Percentiles rank a stretch among this genome's conserved stretches.
Evolutionary conservation across 257 asterid genomes (phyloP).

Genomic region (Petrea volubilis): DNA sequence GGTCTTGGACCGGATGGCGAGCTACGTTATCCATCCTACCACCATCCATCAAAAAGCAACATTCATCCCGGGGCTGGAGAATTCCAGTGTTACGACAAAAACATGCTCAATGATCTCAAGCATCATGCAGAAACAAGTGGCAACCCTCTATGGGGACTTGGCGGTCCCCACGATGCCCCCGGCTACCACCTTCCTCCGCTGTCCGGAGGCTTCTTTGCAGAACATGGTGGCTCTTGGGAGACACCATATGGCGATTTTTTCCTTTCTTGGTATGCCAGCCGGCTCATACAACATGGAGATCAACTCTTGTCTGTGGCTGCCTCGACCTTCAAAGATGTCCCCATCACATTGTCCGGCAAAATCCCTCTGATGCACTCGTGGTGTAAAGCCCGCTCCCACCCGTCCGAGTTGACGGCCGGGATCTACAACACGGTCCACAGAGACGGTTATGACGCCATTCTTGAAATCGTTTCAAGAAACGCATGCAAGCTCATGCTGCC

Average conservation of each 20-base stretch:
- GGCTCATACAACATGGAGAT: conserved; percentile 65
- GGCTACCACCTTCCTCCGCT: conserved; percentile 44
- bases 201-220: conserved; percentile 59
- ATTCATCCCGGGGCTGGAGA: conserved; percentile 63
- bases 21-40: conserved; percentile 82
- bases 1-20: conserved; percentile 96
- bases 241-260: conserved; percentile 76
- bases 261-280: conserved; percentile 76
- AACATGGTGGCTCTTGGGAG: conserved; percentile 82
- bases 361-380: conserved; percentile 56
- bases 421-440: conserved; percentile 61
- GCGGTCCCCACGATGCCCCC: conserved; percentile 84
- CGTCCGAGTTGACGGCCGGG: conserved; percentile 74
- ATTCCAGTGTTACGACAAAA: conserved; percentile 79
- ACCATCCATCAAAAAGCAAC: conserved; percentile 24
- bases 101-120: conserved; percentile 64
- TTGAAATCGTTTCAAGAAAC: conserved; percentile 52
- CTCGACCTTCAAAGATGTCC: conserved; percentile 49
- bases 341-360: conserved; percentile 55
- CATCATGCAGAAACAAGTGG: conserved; percentile 53
- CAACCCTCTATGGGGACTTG: conserved; percentile 80
- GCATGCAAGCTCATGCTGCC: conserved; percentile 59
- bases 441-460: conserved; percentile 63
- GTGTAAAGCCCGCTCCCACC: conserved; percentile 70
- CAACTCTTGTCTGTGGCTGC: conserved; percentile 63